Conservation (phyloP, 768 basidiomycete species). For the Xerocomus potaroensis region DNA sequence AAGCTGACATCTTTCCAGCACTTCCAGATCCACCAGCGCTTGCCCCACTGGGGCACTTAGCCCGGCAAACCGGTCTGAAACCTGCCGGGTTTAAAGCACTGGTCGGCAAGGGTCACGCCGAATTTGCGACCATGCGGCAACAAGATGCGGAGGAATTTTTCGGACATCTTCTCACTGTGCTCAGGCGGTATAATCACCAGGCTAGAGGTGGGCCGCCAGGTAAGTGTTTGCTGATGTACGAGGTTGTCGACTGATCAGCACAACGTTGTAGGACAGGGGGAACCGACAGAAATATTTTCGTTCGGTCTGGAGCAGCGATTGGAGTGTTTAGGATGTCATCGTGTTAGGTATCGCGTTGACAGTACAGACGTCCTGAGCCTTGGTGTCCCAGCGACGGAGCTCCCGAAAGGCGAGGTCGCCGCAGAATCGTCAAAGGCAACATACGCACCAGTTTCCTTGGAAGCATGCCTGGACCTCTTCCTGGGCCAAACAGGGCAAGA, state of each 20-base stretch:
- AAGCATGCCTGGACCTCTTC: constrained; percentile 55
- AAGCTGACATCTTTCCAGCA: constrained; percentile 14
- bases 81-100: constrained; percentile 85
- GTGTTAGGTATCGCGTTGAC: constrained; percentile 82
- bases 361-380: constrained; percentile 73
- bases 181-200: constrained; percentile 64
- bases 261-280: constrained; percentile 24
- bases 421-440: constrained; percentile 39
- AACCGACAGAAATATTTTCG: constrained; percentile 72
- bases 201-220: constrained; percentile 35
- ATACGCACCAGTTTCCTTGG: constrained; percentile 61
- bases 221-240: constrained; percentile 5
- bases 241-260: neutral
- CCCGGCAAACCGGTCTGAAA: constrained; percentile 71
- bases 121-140: constrained; percentile 95
- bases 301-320: constrained; percentile 87
- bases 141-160: constrained; percentile 98
- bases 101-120: constrained; percentile 87
- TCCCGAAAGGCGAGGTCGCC: constrained; percentile 3
- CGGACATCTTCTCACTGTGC: constrained; percentile 65
- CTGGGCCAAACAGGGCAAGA: constrained; percentile 47
- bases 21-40: constrained; percentile 34
- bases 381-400: constrained; percentile 61
- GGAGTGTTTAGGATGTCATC: constrained; percentile 72
- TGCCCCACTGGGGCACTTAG: constrained; percentile 18